A percentile compares a stretch with the other conserved stretches of the same genome.
Evolutionary conservation across 371 early-diverging fungal species (phyloP).

Genomic region (Mortierella sp.): DNA sequence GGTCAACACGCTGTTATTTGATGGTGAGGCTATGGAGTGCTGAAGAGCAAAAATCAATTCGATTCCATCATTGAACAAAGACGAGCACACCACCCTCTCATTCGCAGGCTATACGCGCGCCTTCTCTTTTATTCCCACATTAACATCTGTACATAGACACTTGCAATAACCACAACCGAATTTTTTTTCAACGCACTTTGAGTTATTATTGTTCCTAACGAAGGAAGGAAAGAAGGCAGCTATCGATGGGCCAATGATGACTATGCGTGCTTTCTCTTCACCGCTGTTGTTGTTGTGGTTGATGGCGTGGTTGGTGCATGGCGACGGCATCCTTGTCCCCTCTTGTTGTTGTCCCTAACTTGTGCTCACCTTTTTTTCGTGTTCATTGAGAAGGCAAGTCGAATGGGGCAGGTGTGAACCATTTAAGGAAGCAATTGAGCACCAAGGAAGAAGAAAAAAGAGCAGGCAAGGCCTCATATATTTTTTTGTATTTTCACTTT

Average conservation of each 20-base stretch:
- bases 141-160: not conserved
- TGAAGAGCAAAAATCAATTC: not conserved
- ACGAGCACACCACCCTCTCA: not conserved
- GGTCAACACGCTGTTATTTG: slow-evolving; percentile 40
- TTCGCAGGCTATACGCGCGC: not conserved
- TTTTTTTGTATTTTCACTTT: no score
- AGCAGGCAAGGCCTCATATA: no score
- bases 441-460: no score
- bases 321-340: no score
- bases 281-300: not conserved
- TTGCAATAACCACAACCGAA: not conserved
- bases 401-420: no score
- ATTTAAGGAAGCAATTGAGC: no score
- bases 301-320: no score
- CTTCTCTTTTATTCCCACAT: not conserved
- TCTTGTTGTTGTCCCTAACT: no score
- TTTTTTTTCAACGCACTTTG: not conserved
- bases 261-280: not conserved
- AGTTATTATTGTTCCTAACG: not conserved
- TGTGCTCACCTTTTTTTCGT: no score
- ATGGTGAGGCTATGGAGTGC: slow-evolving; percentile 34
- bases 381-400: no score
- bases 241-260: not conserved
- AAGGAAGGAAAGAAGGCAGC: not conserved
- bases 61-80: not conserved